Evolutionary conservation across 306 rosid genomes (phyloP).

Genomic region (Fagus crenata): DNA sequence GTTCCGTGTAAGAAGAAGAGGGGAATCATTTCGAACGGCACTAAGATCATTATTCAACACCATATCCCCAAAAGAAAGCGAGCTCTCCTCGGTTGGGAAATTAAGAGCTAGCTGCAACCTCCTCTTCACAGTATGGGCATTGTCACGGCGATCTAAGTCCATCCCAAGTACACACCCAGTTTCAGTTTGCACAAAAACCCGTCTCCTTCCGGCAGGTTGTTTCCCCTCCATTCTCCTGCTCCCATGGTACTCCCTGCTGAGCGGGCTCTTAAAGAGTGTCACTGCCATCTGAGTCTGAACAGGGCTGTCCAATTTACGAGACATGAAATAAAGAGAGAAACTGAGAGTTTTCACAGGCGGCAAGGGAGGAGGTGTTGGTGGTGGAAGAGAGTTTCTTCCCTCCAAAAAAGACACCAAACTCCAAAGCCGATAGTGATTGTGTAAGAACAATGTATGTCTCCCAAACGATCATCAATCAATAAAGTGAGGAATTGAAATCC

Average conservation of each 20-base stretch:
- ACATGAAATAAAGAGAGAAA: slow-evolving; percentile 47
- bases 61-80: slow-evolving; percentile 84
- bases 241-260: slow-evolving; percentile 63
- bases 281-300: slow-evolving; percentile 99
- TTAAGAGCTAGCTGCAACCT: slow-evolving; percentile 88
- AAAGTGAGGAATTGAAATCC: slow-evolving; percentile 4
- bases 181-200: slow-evolving; percentile 90
- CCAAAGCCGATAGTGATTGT: slow-evolving; percentile 42
- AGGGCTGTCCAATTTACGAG: slow-evolving; percentile 84
- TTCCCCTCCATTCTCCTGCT: slow-evolving; percentile 52
- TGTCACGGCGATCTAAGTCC: slow-evolving; percentile 86
- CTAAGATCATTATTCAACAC: slow-evolving; percentile 86
- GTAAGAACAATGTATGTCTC: slow-evolving; percentile 21
- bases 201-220: slow-evolving; percentile 70
- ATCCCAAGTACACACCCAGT: slow-evolving; percentile 86
- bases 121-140: slow-evolving; percentile 94
- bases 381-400: slow-evolving; percentile 59
- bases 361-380: slow-evolving; percentile 42
- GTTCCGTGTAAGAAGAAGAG: slow-evolving; percentile 82
- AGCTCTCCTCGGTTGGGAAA: slow-evolving; percentile 88
- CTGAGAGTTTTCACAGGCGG: slow-evolving; percentile 28
- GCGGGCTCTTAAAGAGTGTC: slow-evolving; percentile 56
- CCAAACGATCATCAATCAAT: slow-evolving; percentile 59
- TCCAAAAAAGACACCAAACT: slow-evolving; percentile 48
- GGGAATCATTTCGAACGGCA: slow-evolving; percentile 75